Evolutionary conservation across 208 protist genomes (phyloP), one percentile per base, ranked within the genome.

Genomic region (Leptomonas pyrrhocoris): DNA sequence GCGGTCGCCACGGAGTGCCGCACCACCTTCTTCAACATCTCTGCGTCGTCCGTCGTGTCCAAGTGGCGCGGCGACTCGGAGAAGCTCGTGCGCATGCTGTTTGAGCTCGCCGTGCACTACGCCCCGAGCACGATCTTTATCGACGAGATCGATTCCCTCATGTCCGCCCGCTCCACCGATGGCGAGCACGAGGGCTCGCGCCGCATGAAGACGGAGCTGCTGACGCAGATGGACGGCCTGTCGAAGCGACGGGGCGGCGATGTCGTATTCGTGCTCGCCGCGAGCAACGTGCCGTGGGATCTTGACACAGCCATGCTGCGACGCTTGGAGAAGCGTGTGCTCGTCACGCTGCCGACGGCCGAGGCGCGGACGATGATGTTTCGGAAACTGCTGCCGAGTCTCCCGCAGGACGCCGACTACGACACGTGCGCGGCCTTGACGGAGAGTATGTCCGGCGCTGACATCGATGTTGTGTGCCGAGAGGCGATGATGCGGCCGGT

Each of bases 91-190:
- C 83, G 96, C 31, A 85, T 98, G 74, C 79, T 98, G n/a, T 98
- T 98, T 78, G 92, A 95, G 67, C 74, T 98, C n/a, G 96, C 96
- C 28, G 85, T 94, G 56, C 84, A 95, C 72, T 97, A 97, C 76
- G 88, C 92, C 28, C 96, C 96, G 7, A 94, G 84, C 66, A 97
- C 99, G 55, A 98, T 99, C 48, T 99, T 99, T 86, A 98, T 99
- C 61, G 99, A 99, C 86, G 99, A 99, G 81, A 94, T 99, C 19
- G 99, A 99, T 84, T 98, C 98, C 8, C 77, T 99, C 30, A 96
- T 96, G 85, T 90, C 88, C 12, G 76, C 90, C 8, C 73, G 99
- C 36, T 98, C 99, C 65, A 92, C 68, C 45, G 98, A 99, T 51
- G 92, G 87, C 51, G 91, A 96, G 74, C 92, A 97, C 68, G 95